A percentile compares a stretch with the other conserved stretches of the same genome.
phyloP scores from a whole-genome alignment of 2,329 filamentous ascomycete species.

The Fusarium nodosum region DNA sequence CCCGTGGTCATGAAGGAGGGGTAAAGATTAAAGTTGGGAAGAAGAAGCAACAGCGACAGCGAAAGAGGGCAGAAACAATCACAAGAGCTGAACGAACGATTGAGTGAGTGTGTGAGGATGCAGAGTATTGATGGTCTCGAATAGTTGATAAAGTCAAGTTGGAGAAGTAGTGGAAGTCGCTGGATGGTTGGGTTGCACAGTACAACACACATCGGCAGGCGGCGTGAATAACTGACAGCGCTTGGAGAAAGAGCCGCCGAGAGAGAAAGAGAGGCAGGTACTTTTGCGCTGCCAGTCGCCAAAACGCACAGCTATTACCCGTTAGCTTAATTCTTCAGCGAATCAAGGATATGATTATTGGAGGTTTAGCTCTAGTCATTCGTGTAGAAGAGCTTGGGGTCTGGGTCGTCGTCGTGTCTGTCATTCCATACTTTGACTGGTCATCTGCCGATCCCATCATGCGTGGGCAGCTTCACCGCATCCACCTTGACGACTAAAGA shows the following conservation, averaged over 20 bases:
- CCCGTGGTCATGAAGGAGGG: constrained; percentile 39
- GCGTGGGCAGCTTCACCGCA: constrained; percentile 25
- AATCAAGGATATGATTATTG: not conserved
- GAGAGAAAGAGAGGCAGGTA: not conserved
- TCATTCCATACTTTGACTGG: not conserved
- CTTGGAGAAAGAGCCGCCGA: constrained; percentile 9
- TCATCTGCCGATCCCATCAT: not conserved
- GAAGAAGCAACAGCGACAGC: not conserved
- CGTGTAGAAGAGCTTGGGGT: not conserved
- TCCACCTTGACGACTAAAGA: not conserved
- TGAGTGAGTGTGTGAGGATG: constrained; percentile 26
- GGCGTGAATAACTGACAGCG: not conserved
- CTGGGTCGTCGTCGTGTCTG: no score
- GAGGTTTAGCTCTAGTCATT: not conserved
- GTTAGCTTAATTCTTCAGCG: not conserved
- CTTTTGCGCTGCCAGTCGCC: constrained; percentile 16
- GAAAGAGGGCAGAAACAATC: not conserved
- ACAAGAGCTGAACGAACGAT: not conserved
- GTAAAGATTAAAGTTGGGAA: not conserved
- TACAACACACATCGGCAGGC: not conserved
- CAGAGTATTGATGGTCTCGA: constrained; percentile 39
- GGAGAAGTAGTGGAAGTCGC: constrained; percentile 34
- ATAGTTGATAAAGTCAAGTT: constrained; percentile 25
- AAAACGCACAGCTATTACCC: constrained; percentile 11
- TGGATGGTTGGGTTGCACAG: constrained; percentile 3